These are phyloP conservation scores for Aspergillus oerlinghausenensis DNA, from an alignment of 2,329 filamentous ascomycete species.

Conservation along the genomic window DNA sequence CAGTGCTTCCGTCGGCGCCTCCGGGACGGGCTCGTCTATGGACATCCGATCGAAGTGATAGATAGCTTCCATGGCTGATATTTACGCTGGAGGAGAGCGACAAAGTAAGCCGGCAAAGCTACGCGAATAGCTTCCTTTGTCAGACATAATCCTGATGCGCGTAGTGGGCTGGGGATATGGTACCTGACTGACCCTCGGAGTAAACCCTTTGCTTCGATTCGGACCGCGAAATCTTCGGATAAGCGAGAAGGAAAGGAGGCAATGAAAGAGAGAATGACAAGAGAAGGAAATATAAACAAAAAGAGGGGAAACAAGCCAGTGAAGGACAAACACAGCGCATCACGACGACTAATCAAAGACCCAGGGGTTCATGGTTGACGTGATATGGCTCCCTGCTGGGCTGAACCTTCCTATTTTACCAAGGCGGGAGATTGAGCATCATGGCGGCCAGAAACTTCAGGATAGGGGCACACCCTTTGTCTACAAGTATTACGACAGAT, in stretches of 20 bases:
- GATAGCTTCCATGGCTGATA: neutral
- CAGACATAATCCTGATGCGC: neutral
- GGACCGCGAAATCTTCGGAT: neutral
- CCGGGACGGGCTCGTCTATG: neutral
- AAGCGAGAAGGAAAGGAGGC: neutral
- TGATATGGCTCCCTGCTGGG: neutral
- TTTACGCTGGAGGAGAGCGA: neutral
- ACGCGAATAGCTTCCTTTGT: neutral
- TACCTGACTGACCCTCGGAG: neutral
- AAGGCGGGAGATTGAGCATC: neutral
- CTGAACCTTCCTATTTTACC: neutral
- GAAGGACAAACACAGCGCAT: neutral
- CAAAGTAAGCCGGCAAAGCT: neutral
- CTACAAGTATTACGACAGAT: neutral
- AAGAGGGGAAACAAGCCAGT: neutral
- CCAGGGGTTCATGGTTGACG: neutral
- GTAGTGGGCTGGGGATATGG: neutral
- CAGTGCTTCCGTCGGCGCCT: neutral
- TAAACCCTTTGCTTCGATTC: neutral
- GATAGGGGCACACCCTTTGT: neutral
- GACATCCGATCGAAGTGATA: neutral
- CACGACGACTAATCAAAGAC: neutral
- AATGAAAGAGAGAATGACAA: neutral
- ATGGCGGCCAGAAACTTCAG: neutral
- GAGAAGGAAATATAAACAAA: neutral